Conservation (phyloP, 2,329 filamentous ascomycete species). For the Verticillium dahliae region DNA sequence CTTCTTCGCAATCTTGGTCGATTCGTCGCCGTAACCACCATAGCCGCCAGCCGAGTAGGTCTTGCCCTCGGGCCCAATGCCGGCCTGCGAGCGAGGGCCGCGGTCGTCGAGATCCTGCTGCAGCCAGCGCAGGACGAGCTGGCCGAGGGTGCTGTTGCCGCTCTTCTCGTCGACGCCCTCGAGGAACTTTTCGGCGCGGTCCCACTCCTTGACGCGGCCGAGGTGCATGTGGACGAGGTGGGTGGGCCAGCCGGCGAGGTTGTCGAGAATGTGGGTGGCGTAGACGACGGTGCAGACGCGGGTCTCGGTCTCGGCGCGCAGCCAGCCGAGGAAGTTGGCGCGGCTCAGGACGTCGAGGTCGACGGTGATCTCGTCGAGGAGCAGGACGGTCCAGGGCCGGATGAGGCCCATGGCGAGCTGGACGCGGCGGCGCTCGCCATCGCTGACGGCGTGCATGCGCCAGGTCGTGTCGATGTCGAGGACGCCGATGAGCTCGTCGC, state of each 20-base stretch:
- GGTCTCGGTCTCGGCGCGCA: slow-evolving; percentile 78
- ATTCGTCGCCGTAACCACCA: slow-evolving; percentile 53
- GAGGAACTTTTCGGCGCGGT: slow-evolving; percentile 64
- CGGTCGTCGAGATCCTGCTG: slow-evolving; percentile 70
- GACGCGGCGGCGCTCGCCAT: slow-evolving; percentile 85
- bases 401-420: slow-evolving; percentile 95
- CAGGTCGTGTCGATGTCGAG: slow-evolving; percentile 87
- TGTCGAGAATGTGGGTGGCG: slow-evolving; percentile 94
- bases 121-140: slow-evolving; percentile 85
- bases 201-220: slow-evolving; percentile 83
- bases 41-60: slow-evolving; percentile 50
- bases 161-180: slow-evolving; percentile 34
- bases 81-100: slow-evolving; percentile 62
- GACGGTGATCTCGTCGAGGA: slow-evolving; percentile 95
- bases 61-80: slow-evolving; percentile 54
- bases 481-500: slow-evolving; percentile 81
- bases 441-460: slow-evolving; percentile 94
- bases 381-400: slow-evolving; percentile 81
- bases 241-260: slow-evolving; percentile 88
- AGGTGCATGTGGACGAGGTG: slow-evolving; percentile 95
- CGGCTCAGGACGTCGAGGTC: slow-evolving; percentile 85
- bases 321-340: slow-evolving; percentile 76
- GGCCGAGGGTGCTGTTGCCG: slow-evolving; percentile 79
- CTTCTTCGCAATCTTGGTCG: slow-evolving; percentile 20
- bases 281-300: slow-evolving; percentile 90